Conservation (phyloP, 306 rosid species). For the Malus domestica region DNA sequence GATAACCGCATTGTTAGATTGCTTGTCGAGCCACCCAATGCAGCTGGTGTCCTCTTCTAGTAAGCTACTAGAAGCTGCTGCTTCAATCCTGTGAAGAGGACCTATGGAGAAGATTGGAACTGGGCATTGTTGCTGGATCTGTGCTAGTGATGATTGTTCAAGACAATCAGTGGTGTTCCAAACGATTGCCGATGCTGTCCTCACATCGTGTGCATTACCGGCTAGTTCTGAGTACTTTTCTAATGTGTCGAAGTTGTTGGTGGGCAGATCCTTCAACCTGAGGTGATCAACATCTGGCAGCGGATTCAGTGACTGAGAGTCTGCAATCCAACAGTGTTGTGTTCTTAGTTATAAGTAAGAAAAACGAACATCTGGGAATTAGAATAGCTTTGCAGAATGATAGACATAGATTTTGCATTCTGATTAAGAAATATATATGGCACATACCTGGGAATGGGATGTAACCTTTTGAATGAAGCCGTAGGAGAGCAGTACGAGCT, state of each 20-base stretch:
- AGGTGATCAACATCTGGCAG: too few species aligned
- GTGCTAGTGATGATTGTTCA: constrained; percentile 17
- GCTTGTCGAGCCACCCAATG: constrained; percentile 23
- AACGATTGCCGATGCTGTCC: constrained; percentile 32
- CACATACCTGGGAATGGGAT: constrained; percentile 32
- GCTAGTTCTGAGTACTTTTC: neutral
- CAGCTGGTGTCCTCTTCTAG: constrained; percentile 18
- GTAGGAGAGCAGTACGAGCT: constrained; percentile 16
- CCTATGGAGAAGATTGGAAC: constrained; percentile 37
- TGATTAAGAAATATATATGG: too few species aligned
- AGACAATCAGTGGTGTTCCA: constrained; percentile 36
- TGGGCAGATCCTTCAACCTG: neutral
- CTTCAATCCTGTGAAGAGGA: constrained; percentile 33
- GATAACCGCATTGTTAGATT: constrained; percentile 5
- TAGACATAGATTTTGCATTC: neutral
- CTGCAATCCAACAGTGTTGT: too few species aligned
- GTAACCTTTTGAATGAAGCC: constrained; percentile 19
- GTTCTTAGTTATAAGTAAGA: too few species aligned
- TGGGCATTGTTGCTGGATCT: constrained; percentile 14
- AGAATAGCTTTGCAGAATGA: neutral
- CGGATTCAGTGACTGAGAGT: too few species aligned
- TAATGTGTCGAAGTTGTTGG: neutral
- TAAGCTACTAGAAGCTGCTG: constrained; percentile 13
- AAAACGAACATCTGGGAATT: neutral
- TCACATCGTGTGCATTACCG: neutral